phyloP scores from a whole-genome alignment of 208 protist genomes.

The Trypanosoma boissoni region DNA sequence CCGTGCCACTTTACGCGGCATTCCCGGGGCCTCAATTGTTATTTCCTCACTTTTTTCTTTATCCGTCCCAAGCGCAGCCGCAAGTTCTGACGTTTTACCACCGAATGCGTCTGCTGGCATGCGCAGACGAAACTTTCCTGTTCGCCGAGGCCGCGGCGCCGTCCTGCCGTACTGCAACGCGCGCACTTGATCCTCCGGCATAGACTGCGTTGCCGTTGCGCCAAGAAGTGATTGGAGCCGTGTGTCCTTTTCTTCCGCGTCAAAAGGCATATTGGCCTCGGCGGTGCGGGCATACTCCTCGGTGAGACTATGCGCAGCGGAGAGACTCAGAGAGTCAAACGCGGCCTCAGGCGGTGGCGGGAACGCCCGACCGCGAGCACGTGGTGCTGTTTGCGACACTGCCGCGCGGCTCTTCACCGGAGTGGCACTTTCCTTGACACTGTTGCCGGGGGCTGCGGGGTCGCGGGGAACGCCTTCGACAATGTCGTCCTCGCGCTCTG shows the following conservation, averaged over 20 bases:
- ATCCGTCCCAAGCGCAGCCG: not conserved
- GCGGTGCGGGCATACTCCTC: constrained; percentile 12
- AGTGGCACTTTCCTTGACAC: not conserved
- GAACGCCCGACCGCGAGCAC: too few relatives aligned
- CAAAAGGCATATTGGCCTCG: constrained; percentile 11
- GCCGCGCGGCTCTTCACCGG: too few relatives aligned
- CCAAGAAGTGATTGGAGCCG: constrained; percentile 14
- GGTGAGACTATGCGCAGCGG: constrained; percentile 20
- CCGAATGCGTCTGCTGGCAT: constrained; percentile 1
- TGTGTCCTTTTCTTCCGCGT: constrained; percentile 16
- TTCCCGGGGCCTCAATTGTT: constrained; percentile 37
- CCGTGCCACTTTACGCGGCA: constrained; percentile 55
- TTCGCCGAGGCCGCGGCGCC: constrained; percentile 10
- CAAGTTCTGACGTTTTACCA: not conserved
- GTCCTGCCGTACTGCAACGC: constrained; percentile 24
- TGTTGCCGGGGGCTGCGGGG: not conserved
- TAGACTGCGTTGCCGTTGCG: constrained; percentile 5
- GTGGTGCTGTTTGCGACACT: too few relatives aligned
- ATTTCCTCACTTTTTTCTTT: constrained; percentile 2
- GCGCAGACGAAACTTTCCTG: constrained; percentile 20
- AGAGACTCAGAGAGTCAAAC: too few relatives aligned
- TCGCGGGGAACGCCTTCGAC: constrained; percentile 25
- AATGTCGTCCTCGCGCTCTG: constrained; percentile 39
- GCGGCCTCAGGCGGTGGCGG: constrained; percentile 8
- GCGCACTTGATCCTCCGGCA: constrained; percentile 13